A percentile compares a stretch with the other conserved stretches of the same genome.
These are phyloP conservation scores for Mycoemilia scoparia DNA, from an alignment of 192 early-diverging fungal species.

Conservation along the genomic window DNA sequence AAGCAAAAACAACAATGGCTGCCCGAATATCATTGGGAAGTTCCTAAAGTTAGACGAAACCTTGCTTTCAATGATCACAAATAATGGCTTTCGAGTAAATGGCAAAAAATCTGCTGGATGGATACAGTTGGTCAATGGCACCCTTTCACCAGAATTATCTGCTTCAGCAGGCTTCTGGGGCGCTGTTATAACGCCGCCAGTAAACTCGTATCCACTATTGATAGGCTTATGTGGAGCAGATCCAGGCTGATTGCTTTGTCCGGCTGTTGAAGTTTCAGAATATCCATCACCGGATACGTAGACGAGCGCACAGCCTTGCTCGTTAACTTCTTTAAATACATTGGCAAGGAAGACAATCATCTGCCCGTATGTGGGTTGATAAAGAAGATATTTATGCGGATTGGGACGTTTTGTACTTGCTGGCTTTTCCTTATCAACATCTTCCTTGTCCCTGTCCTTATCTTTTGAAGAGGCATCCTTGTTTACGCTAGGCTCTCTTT, in stretches of 20 bases:
- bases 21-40: conserved; percentile 73
- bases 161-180: conserved; percentile 13
- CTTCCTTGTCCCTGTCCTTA: conserved; percentile 9
- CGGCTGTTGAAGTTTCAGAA: background rate
- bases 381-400: conserved; percentile 88
- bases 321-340: conserved; percentile 77
- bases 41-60: conserved; percentile 72
- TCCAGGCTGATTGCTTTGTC: background rate
- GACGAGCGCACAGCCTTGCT: conserved; percentile 68
- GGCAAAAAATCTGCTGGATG: conserved; percentile 84
- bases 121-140: conserved; percentile 50
- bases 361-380: conserved; percentile 79
- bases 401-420: conserved; percentile 26
- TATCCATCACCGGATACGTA: conserved; percentile 86
- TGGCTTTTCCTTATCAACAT: background rate
- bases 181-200: conserved; percentile 26
- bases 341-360: conserved; percentile 80
- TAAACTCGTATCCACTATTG: conserved; percentile 11
- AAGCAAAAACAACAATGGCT: conserved; percentile 69
- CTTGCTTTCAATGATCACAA: conserved; percentile 83
- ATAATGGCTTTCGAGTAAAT: conserved; percentile 87
- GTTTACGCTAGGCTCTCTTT: conserved; percentile 16
- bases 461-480: conserved; percentile 1
- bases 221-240: background rate
- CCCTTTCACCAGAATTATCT: conserved; percentile 10